Base-by-base conservation (phyloP, 2,329 filamentous ascomycete species). In the Xylariaceae sp. region DNA sequence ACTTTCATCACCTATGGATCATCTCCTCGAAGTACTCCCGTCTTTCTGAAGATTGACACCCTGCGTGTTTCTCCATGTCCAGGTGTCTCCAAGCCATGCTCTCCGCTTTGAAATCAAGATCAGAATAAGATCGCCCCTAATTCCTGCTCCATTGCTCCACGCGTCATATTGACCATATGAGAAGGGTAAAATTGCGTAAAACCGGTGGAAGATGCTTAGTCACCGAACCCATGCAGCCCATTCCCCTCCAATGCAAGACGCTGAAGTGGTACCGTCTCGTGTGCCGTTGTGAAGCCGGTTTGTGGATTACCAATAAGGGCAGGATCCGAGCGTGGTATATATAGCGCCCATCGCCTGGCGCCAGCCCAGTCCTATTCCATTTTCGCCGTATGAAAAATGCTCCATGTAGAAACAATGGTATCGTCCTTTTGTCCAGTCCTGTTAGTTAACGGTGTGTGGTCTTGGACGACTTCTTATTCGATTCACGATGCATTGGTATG, bases 201-300 rank as follows among this genome's bases (percentile, higher is more conserved):
- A 50, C 37, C 47, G 39, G 50, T 50, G 46, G 36, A 53, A 41
- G 21, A 59, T 57, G 50, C 46, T 42, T 35, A 59, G 32, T 55
- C 26, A 46, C 57, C 50, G 41, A 54, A 40, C 36, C 54, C 47
- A 59, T 59, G 53, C 57, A 59, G 35, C 43, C 57, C 29, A 37
- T 49, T 53, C 39, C 46, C 36, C 47, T 50, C 40, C 30, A 32
- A 59, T 59, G 57, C 57, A 59, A 59, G 47, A 57, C 50, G 46
- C 50, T 52, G 40, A 57, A 57, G 46, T 45, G 30, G 13, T 30
- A 45, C 30, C 44, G 33, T 50, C 50, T 39, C 13, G 21, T 44
- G 26, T 29, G 42, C 41, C 50, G 44, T 26, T 36, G 23, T 11
- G 30, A 23, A 49, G 45, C 50, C 20, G 18, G 39, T 20, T 35